Percentiles rank a stretch among this genome's conserved stretches.
phyloP scores from a whole-genome alignment of 345 rosid genomes.

The Fremontodendron californicum region DNA sequence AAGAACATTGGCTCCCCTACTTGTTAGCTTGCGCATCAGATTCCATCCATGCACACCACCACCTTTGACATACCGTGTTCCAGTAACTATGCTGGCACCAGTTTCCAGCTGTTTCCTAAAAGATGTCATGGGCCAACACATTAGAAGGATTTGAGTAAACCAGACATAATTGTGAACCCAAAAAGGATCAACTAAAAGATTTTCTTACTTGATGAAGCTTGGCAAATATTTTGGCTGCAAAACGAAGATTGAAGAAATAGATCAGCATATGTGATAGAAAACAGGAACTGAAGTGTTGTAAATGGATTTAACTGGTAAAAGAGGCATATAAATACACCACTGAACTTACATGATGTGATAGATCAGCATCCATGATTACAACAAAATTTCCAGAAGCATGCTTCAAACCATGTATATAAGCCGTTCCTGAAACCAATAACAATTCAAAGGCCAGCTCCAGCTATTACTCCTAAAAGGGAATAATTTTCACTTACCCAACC shows the following conservation, averaged over 20 bases:
- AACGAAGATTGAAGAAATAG: conserved; percentile 24
- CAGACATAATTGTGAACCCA: not conserved
- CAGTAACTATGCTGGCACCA: conserved; percentile 87
- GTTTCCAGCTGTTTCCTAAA: conserved; percentile 87
- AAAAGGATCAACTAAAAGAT: not conserved
- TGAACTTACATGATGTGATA: conserved; percentile 90
- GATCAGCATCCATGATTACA: conserved; percentile 98
- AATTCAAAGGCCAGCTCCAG: not conserved
- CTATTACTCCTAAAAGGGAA: not conserved
- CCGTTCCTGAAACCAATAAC: conserved; percentile 61
- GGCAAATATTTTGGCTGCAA: conserved; percentile 95
- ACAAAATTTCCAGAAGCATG: conserved; percentile 91
- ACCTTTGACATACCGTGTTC: conserved; percentile 82
- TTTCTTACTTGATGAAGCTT: conserved; percentile 81
- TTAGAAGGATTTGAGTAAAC: conserved; percentile 17
- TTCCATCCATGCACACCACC: conserved; percentile 99
- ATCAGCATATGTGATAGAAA: not conserved
- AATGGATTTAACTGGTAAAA: not conserved
- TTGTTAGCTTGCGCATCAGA: conserved; percentile 94
- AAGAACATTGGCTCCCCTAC: conserved; percentile 97
- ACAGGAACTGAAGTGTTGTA: not conserved
- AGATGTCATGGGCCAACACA: not conserved
- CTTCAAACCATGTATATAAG: conserved; percentile 84
- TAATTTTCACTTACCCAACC: conserved; percentile 50
- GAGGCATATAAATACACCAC: not conserved